Evolutionary conservation across 805 yeast species (phyloP).

Genomic region (Pichia eremophila): DNA sequence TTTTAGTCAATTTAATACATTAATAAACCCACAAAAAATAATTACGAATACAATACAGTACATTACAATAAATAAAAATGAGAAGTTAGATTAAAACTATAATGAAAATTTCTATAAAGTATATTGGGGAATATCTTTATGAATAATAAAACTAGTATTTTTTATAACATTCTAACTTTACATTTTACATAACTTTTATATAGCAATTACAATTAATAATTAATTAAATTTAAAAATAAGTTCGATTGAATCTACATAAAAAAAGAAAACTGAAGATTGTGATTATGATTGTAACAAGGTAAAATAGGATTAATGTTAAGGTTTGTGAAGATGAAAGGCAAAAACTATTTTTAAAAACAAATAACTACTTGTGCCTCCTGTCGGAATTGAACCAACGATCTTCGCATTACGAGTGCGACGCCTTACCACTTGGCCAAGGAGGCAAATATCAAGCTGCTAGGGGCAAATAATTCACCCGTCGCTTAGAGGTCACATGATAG

Average conservation of each 20-base stretch:
- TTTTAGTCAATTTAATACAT: constrained; percentile 29
- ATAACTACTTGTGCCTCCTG: constrained; percentile 26
- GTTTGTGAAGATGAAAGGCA: too few species aligned
- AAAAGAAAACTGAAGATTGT: too few species aligned
- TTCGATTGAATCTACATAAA: too few species aligned
- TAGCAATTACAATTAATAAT: not conserved
- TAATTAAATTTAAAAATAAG: not conserved
- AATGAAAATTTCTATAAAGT: not conserved
- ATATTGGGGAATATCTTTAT: constrained; percentile 13
- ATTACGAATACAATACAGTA: not conserved
- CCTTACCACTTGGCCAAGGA: constrained; percentile 39
- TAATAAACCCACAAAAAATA: not conserved
- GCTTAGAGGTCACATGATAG: too few species aligned
- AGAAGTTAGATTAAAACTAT: not conserved
- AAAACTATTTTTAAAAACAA: not conserved
- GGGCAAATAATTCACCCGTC: too few species aligned
- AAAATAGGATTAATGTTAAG: too few species aligned
- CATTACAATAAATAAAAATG: not conserved
- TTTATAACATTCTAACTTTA: not conserved
- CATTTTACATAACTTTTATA: too few species aligned
- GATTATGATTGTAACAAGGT: too few species aligned
- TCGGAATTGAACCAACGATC: constrained; percentile 37
- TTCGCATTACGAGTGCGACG: constrained; percentile 39
- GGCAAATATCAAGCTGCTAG: constrained; percentile 18
- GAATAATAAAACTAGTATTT: not conserved